Percentiles rank a stretch among this genome's conserved stretches.
Conservation (phyloP, 1,139 yeast genomes). For the Suhomyces choctaworum region DNA sequence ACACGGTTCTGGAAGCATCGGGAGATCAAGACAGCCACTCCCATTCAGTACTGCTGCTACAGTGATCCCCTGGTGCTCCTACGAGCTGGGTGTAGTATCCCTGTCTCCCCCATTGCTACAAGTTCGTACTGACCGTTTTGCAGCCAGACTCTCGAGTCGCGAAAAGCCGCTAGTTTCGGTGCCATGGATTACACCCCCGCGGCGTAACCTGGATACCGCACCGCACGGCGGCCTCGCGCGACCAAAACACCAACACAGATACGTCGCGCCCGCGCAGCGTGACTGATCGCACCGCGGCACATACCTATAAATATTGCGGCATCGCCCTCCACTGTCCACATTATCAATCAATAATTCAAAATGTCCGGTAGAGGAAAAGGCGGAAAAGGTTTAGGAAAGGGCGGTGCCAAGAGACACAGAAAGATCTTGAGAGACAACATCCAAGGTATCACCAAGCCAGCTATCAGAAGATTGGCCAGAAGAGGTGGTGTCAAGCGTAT, state of each 20-base stretch:
- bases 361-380: constrained; percentile 99
- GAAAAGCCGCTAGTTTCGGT: constrained; percentile 1
- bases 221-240: constrained; percentile 1
- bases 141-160: background rate
- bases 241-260: constrained; percentile 1
- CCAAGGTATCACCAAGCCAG: constrained; percentile 99
- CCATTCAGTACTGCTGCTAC: too few relatives aligned
- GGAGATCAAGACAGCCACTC: too few relatives aligned
- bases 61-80: too few relatives aligned
- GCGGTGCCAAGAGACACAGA: constrained; percentile 99
- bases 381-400: constrained; percentile 99
- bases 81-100: too few relatives aligned
- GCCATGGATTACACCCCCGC: constrained; percentile 2
- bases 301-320: constrained; percentile 6
- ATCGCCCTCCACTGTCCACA: constrained; percentile 4
- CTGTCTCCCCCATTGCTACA: too few relatives aligned
- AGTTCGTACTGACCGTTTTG: too few relatives aligned
- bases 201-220: constrained; percentile 7
- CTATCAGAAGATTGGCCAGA: constrained; percentile 99
- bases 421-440: constrained; percentile 99
- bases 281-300: too few relatives aligned
- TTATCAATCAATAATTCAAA: constrained; percentile 24
- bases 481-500: constrained; percentile 99
- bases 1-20: too few relatives aligned
- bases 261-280: too few relatives aligned